Base-by-base conservation (phyloP, 192 early-diverging fungal genomes). In the Coemansia sp. region DNA sequence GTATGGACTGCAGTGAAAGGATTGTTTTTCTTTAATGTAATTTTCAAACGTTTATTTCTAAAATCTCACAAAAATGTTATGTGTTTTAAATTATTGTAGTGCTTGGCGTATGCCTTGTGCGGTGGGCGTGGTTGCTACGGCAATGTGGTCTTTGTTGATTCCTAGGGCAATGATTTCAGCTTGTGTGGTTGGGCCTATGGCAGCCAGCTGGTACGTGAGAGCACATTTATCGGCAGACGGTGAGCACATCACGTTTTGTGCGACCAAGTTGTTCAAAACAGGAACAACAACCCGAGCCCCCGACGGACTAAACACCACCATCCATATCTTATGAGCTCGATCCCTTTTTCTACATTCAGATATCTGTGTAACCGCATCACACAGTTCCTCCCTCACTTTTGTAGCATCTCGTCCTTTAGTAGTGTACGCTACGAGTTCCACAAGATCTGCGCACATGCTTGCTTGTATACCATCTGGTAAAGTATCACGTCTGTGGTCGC, bases 291-390 rank as follows among this genome's bases (percentile, higher is more conserved):
- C 77, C 0, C 77, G 71, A 13, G 73, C 77, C 0, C 77, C 77
- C 14, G 77, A 80, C 2, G 77, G 77, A 45, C 77, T 80, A 49
- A 80, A 80, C 38, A 73, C 19, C 61, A 71, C 77, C 59, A 80
- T 54, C 71, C 77, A 80, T 19, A 74, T 32, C 19, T 52, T 22
- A 52, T 48, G 27, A 47, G 12, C 13, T 10, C 18, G 32, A 47
- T 23, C 11, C 24, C 35, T 18, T 0, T 32, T 32, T 7, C 29
- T 7, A 7, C 10, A 16, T 23, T 19, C 8, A 41, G 12, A 22
- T 26, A 65, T 69, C 37, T 51, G 61, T 5, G 24, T 37, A 6
- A 73, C 18, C 13, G 61, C 62, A 6, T 32, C 64, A 8, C 29
- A n/a, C 23, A 79, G 54, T 59, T 69, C 67, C 2, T 18, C 1